Evolutionary conservation across 2,329 filamentous ascomycete genomes (phyloP), one percentile per base, ranked within the genome.

Genomic region (Amesomyces nigricolor): DNA sequence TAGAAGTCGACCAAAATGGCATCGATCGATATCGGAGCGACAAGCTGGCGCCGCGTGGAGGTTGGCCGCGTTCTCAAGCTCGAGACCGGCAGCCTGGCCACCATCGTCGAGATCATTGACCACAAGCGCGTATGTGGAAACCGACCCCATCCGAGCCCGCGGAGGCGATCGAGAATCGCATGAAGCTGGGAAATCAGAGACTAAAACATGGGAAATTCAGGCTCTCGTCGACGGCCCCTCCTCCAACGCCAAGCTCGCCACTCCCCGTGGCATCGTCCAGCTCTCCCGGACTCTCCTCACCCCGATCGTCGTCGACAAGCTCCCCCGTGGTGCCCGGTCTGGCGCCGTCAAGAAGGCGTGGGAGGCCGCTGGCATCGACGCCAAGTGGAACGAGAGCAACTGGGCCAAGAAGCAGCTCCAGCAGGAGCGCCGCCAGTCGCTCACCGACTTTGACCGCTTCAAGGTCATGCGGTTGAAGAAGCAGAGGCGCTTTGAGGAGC

Each of bases 391-490:
- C 73, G 82, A 89, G 79, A 91, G 84, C 82, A 85, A 85, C 76
- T 96, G 88, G 86, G 90, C 91, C 71, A 94, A 99, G 89, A 91
- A 90, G 84, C 85, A 88, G 73, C 85, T 85, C 68, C 87, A 89
- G 79, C 82, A 83, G 70, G 82, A 89, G 77, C 88, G 89, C 80
- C 88, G 94, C 82, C 88, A 87, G 80, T 84, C 85, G 71, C 82
- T 99, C 67, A 95, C 87, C 78, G 94, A 99, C 84, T 99, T 99
- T 74, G 94, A 99, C 83, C 88, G 94, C 77, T 99, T 97, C 90
- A 96, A 99, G 89, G 94, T 97, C 71, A 83, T 97, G 85, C 87
- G 92, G 78, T 83, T 97, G 79, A 95, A 92, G 88, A 99, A 99
- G 87, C 91, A 96, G 87, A 89, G 91, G 76, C 89, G 91, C 75